Percentiles rank a stretch among this genome's conserved stretches.
Conservation (phyloP, 2,329 filamentous ascomycete species). For the Stachybotrys chlorohalonatus region DNA sequence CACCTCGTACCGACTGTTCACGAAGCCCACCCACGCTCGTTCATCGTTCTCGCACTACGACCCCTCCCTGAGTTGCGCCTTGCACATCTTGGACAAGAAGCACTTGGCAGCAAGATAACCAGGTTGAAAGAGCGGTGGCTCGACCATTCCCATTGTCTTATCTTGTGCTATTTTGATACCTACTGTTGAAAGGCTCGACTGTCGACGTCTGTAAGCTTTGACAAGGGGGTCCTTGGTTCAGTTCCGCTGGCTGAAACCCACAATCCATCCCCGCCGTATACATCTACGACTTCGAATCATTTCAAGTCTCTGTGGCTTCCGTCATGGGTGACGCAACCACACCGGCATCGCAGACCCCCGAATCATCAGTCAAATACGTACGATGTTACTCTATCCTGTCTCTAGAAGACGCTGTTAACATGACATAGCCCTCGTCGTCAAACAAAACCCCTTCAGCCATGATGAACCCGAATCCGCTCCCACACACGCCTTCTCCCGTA, state of each 20-base stretch:
- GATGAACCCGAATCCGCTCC: slow-evolving; percentile 16
- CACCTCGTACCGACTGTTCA: neutral
- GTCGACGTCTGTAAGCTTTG: no score
- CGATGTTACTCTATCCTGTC: slow-evolving; percentile 1
- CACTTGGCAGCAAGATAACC: no score
- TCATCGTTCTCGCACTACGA: neutral
- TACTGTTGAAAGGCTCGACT: no score
- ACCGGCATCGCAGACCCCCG: slow-evolving; percentile 7
- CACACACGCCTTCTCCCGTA: slow-evolving; percentile 65
- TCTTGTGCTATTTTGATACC: no score
- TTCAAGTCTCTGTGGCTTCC: neutral
- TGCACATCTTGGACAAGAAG: neutral
- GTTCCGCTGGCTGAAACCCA: neutral
- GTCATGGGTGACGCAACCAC: slow-evolving; percentile 14
- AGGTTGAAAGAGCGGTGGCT: no score
- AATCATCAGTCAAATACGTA: slow-evolving; percentile 13
- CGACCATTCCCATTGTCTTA: no score
- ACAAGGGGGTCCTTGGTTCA: neutral
- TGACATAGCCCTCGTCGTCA: slow-evolving; percentile 10
- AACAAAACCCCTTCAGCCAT: slow-evolving; percentile 3
- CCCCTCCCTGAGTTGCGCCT: neutral
- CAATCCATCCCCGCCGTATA: neutral
- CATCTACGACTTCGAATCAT: neutral
- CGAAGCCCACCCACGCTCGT: neutral
- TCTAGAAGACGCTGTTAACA: neutral